Evolutionary conservation across 23 red algal species (phyloP), one percentile per base, ranked within the genome.

Genomic region (Gracilaria domingensis): DNA sequence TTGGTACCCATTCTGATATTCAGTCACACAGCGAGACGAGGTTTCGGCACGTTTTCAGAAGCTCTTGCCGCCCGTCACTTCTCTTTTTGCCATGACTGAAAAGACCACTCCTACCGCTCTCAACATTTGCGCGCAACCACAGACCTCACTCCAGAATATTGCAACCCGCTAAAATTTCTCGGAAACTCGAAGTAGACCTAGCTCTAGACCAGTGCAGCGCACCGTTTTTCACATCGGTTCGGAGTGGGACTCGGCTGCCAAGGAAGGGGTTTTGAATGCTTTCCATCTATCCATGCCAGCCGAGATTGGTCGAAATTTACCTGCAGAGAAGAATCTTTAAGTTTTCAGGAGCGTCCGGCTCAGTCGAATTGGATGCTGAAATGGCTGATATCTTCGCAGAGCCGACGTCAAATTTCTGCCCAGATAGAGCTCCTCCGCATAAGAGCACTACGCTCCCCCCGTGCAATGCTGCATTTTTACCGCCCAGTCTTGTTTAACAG

Each of bases 341-440:
- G 35, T 70, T 70, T 70, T 70, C 65, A 38, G 11, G 65, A 70
- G 65, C 65, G 13, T 70, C 65, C 8, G 65, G 65, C 30, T 70
- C 65, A 38, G 65, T 70, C 65, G 65, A 70, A 25, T 9, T 70
- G 13, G 65, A 70, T 70, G 65, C 65, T 2, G 65, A 70, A 70
- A 70, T 70, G 65, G 65, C 65, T 17, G 65, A 70, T 70, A 36
- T 70, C 65, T 70, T 70, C 65, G 65, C 65, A 12, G 65, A 70
- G 65, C 54, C 54, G 23, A 58, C 54, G 54, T n/a, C 54, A 4
- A 23, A n/a, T 16, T 58, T 18, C 14, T 70, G 17, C 35, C 25
- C 35, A 4, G 65, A 70, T 25, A 70, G 35, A 70, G 65, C 65
- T 33, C 13, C 65, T 4, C 28, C 18, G 3, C 28, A 70, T 9